These are phyloP conservation scores for Suillus subluteus DNA, from an alignment of 768 basidiomycete species.

Conservation along the genomic window DNA sequence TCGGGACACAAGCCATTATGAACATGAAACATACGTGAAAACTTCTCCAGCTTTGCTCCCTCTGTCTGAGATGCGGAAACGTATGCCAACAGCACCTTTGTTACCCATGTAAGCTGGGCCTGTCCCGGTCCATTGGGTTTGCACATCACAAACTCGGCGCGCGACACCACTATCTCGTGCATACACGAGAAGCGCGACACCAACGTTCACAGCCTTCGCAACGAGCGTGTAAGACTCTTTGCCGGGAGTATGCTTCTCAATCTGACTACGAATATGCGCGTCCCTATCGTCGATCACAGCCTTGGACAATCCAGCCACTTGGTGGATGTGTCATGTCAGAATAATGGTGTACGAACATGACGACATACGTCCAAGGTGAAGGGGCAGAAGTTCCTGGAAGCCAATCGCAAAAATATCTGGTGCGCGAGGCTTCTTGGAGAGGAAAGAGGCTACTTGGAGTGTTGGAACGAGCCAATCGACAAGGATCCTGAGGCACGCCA, in stretches of 20 bases:
- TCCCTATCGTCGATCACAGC: constrained; percentile 70
- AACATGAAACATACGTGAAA: constrained; percentile 67
- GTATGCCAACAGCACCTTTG: constrained; percentile 90
- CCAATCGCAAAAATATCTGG: constrained; percentile 91
- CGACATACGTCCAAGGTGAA: constrained; percentile 82
- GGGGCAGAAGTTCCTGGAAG: constrained; percentile 90
- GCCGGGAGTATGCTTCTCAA: constrained; percentile 70
- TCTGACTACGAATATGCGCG: constrained; percentile 72
- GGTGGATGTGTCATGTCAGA: constrained; percentile 7
- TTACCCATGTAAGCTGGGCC: constrained; percentile 86
- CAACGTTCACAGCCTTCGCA: constrained; percentile 81
- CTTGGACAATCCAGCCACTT: constrained; percentile 80
- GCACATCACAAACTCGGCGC: constrained; percentile 61
- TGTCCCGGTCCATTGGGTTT: constrained; percentile 77
- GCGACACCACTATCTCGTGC: constrained; percentile 72
- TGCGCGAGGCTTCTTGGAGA: constrained; percentile 61
- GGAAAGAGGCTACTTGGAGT: constrained; percentile 72
- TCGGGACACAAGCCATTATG: constrained; percentile 1
- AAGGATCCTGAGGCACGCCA: constrained; percentile 80
- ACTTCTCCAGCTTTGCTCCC: constrained; percentile 68
- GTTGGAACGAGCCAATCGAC: constrained; percentile 92
- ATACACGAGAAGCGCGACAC: constrained; percentile 87
- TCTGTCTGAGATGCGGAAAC: constrained; percentile 69
- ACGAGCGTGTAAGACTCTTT: constrained; percentile 79
- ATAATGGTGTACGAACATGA: constrained; percentile 9